Conservation (phyloP, 2,329 filamentous ascomycete species). For the Talaromyces sp. region DNA sequence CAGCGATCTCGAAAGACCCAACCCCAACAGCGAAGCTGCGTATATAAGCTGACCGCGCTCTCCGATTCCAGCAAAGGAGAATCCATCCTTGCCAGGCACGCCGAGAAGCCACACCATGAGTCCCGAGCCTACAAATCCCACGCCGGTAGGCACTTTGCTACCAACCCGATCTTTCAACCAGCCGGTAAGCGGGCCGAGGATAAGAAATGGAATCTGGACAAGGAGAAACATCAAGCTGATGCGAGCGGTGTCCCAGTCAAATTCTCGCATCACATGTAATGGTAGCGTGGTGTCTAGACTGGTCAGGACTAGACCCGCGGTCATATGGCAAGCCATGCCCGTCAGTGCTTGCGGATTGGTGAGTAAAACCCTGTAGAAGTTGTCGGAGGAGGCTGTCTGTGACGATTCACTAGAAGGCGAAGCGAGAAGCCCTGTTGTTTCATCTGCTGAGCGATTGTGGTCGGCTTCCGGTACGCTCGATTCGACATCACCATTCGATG, state of each 20-base stretch:
- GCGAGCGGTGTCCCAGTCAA: constrained; percentile 51
- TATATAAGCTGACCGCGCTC: constrained; percentile 20
- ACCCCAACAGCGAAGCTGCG: constrained; percentile 13
- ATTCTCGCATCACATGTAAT: constrained; percentile 50
- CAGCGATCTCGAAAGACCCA: constrained; percentile 21
- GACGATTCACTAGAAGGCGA: neutral
- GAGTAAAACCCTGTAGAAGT: constrained; percentile 37
- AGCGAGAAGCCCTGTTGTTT: constrained; percentile 2
- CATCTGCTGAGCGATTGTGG: neutral
- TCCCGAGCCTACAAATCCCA: constrained; percentile 21
- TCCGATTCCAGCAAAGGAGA: constrained; percentile 20
- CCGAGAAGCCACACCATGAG: constrained; percentile 25
- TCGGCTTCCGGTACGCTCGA: neutral
- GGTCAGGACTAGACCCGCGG: constrained; percentile 48
- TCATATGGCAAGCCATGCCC: constrained; percentile 40
- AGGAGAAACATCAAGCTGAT: constrained; percentile 55
- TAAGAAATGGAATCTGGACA: constrained; percentile 54
- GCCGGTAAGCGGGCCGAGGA: constrained; percentile 56
- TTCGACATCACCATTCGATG: constrained; percentile 1
- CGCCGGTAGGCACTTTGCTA: constrained; percentile 19
- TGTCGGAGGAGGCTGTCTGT: neutral
- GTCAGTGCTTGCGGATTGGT: constrained; percentile 38
- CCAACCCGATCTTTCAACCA: constrained; percentile 31
- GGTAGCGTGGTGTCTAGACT: constrained; percentile 55
- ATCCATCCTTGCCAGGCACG: constrained; percentile 22